Evolutionary conservation across 2,329 filamentous ascomycete species (phyloP).

Genomic region (Aspergillus pseudonomiae): DNA sequence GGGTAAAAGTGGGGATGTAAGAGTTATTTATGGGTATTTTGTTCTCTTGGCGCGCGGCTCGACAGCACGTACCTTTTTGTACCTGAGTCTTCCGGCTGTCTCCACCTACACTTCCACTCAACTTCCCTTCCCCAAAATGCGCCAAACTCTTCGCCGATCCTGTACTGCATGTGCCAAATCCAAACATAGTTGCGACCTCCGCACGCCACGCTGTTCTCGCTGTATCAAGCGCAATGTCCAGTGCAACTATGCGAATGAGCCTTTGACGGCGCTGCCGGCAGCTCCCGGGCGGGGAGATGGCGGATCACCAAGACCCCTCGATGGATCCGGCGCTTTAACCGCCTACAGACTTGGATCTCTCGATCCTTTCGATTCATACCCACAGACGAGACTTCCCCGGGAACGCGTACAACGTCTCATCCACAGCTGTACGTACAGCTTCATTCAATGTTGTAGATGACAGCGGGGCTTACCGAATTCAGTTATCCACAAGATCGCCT

Average conservation of each 20-base stretch:
- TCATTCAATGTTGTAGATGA: neutral
- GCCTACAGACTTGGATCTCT: conserved; percentile 42
- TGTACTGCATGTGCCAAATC: conserved; percentile 60
- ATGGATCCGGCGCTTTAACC: conserved; percentile 19
- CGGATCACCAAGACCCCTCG: conserved; percentile 9
- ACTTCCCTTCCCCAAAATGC: conserved; percentile 46
- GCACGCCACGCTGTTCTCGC: conserved; percentile 58
- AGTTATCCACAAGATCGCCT: conserved; percentile 62
- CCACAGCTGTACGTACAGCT: conserved; percentile 52
- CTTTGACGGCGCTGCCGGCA: conserved; percentile 39
- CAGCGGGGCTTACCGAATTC: conserved; percentile 18
- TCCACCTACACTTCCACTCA: neutral
- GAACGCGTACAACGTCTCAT: conserved; percentile 59
- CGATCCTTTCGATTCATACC: conserved; percentile 62
- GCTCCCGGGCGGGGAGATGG: conserved; percentile 14
- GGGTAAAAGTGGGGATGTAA: neutral
- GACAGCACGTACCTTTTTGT: neutral
- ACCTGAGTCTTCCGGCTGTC: neutral
- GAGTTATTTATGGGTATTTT: neutral
- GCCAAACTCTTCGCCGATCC: conserved; percentile 59
- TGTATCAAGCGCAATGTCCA: conserved; percentile 53
- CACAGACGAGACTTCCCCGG: conserved; percentile 55
- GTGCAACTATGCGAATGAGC: conserved; percentile 60
- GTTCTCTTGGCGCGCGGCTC: neutral
- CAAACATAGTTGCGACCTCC: conserved; percentile 60